Conservation (phyloP, 305 asterid genomes). For the Solanum chacoense region DNA sequence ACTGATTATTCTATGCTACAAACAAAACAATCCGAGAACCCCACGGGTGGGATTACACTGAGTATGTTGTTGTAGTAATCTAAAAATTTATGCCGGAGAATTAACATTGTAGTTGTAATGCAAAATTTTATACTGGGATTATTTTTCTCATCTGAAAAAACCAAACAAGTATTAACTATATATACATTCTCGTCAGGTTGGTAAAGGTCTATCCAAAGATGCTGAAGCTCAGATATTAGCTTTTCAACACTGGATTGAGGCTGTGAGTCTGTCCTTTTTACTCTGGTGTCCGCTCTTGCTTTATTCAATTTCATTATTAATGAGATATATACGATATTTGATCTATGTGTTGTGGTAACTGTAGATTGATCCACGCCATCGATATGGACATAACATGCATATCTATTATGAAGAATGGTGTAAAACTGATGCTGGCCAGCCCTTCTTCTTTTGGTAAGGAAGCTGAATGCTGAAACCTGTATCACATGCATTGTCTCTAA, state of each 20-base stretch:
- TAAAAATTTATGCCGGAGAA: background rate
- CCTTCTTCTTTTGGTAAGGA: constrained; percentile 88
- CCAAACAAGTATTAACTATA: background rate
- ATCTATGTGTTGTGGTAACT: background rate
- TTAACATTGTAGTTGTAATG: background rate
- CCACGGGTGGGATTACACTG: accelerated
- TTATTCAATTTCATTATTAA: background rate
- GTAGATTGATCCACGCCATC: constrained; percentile 92
- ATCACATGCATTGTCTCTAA: background rate
- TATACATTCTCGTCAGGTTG: constrained; percentile 40
- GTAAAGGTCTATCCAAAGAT: constrained; percentile 65
- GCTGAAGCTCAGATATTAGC: constrained; percentile 76
- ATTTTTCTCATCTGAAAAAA: background rate
- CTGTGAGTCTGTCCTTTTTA: constrained; percentile 35
- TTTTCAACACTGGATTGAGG: constrained; percentile 94
- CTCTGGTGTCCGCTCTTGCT: background rate
- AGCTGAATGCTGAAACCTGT: background rate
- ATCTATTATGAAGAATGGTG: constrained; percentile 79
- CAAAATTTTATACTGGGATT: background rate
- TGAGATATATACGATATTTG: background rate
- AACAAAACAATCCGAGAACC: background rate
- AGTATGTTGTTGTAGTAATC: background rate
- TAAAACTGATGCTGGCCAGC: constrained; percentile 71
- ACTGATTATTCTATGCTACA: background rate
- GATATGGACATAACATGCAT: constrained; percentile 87